Base-by-base conservation (phyloP, 2,329 filamentous ascomycete species). In the Cryphonectria parasitica region DNA sequence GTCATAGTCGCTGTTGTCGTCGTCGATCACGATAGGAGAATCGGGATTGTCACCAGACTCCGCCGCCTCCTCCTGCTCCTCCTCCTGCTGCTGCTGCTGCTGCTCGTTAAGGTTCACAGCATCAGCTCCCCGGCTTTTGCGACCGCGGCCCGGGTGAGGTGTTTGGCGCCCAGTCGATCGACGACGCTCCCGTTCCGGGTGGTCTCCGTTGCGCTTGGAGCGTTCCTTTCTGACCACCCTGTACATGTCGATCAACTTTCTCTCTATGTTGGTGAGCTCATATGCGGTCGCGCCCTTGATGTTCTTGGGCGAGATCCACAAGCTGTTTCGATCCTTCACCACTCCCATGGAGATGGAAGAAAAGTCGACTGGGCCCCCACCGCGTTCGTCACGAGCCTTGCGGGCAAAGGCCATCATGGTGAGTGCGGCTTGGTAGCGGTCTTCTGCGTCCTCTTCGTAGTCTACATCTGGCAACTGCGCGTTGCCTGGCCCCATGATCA, bases 261-360 rank as follows among this genome's bases (percentile, higher is more conserved):
- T 64, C 58, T 69, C 61, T 66, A 72, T 45, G 19, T 64, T 62
- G 8, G 19, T 49, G 41, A 72, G 69, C 41, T 69, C 66, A 41
- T 67, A 49, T 11, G 52, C 45, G 34, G 62, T 69, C 10, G 69
- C 66, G 7, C 49, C 39, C 28, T 52, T 36, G 45, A 72, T 64
- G 19, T 52, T 28, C 31, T 61, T 7, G 10, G 64, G 58, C 10
- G 66, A 54, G 62, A 63, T 63, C 25, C 28, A 31, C 19, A 54
- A 7, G 45, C 17, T 36, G 7, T 43, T 52, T 4, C 56, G 34
- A 19, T 39, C 43, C 7, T 52, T 68, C 11, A 56, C 15, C 11
- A 25, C 43, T 15, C 31, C 22, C 15, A 41, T 17, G 19, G 58
- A 31, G 6, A 17, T 11, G 6, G 41, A 52, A 34, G 28, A 31